A percentile compares a stretch with the other conserved stretches of the same genome.
phyloP scores from a whole-genome alignment of 2,329 filamentous ascomycete genomes.

The Verticillium tricorpus region DNA sequence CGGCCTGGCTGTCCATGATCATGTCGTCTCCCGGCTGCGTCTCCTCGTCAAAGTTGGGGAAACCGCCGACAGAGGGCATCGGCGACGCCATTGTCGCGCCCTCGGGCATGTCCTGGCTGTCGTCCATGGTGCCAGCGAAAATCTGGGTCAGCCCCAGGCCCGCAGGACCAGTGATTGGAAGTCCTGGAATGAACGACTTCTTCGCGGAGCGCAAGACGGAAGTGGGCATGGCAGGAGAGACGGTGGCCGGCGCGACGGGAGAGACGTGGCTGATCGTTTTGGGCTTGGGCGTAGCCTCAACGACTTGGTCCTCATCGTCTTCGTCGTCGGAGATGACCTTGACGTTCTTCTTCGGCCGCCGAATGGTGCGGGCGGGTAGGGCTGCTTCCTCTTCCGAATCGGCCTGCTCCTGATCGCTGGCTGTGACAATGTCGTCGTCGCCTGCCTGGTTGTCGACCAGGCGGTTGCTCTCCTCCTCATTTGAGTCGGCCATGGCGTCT shows the following conservation, averaged over 20 bases:
- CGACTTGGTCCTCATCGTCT: conserved; percentile 40
- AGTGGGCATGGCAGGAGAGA: conserved; percentile 52
- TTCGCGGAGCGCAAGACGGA: conserved; percentile 65
- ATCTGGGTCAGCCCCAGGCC: conserved; percentile 81
- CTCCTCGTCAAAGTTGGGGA: conserved; percentile 55
- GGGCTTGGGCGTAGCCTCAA: conserved; percentile 44
- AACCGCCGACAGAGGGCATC: conserved; percentile 53
- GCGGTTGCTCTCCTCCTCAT: conserved; percentile 22
- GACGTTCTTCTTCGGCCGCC: conserved; percentile 45
- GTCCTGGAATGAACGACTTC: conserved; percentile 65
- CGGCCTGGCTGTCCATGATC: conserved; percentile 42
- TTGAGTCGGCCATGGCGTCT: conserved; percentile 27
- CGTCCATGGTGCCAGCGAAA: conserved; percentile 84
- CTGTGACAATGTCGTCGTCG: conserved; percentile 17
- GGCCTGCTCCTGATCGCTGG: conserved; percentile 17
- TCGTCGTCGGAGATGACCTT: conserved; percentile 63
- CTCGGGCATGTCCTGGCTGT: conserved; percentile 38
- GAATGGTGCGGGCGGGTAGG: conserved; percentile 35
- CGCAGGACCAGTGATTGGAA: conserved; percentile 56
- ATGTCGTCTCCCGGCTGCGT: conserved; percentile 50
- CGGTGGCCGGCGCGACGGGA: conserved; percentile 33
- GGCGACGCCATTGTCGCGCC: conserved; percentile 36
- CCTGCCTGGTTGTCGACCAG: conserved; percentile 36
- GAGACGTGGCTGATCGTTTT: conserved; percentile 36
- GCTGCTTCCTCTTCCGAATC: conserved; percentile 34